These are phyloP conservation scores for Epichloe coenophiala DNA, from an alignment of 2,329 filamentous ascomycete genomes.

Conservation along the genomic window DNA sequence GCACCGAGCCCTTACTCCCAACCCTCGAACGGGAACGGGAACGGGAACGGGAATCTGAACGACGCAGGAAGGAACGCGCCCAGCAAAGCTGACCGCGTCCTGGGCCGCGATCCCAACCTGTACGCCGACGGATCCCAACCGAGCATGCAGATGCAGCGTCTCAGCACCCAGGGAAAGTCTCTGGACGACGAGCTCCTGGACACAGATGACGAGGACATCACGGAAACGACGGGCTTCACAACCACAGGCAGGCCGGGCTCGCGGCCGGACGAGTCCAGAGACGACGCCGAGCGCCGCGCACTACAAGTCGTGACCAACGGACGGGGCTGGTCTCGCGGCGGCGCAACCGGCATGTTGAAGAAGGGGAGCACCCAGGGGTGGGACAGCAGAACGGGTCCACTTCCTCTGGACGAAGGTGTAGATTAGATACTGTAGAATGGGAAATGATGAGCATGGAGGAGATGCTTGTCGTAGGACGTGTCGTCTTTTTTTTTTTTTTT, in stretches of 20 bases:
- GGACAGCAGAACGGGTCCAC: neutral
- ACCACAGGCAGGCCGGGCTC: constrained; percentile 6
- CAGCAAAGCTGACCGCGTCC: constrained; percentile 45
- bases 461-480: neutral
- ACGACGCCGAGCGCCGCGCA: constrained; percentile 29
- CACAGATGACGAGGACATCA: constrained; percentile 23
- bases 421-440: constrained; percentile 12
- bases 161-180: constrained; percentile 31
- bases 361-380: constrained; percentile 18
- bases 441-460: too few species aligned
- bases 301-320: constrained; percentile 29
- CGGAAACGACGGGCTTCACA: neutral
- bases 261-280: constrained; percentile 12
- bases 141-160: constrained; percentile 30
- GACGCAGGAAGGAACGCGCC: constrained; percentile 23
- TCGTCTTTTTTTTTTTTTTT: neutral
- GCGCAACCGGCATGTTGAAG: constrained; percentile 29
- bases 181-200: constrained; percentile 29
- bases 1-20: neutral
- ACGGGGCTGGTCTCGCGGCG: constrained; percentile 24
- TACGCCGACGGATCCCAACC: constrained; percentile 34
- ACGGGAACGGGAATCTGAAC: neutral
- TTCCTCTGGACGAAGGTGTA: constrained; percentile 19
- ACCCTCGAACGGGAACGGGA: constrained; percentile 1
- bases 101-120: constrained; percentile 42